Evolutionary conservation across 2,329 filamentous ascomycete species (phyloP), one percentile per base, ranked within the genome.

Genomic region (Alternaria brassicicola): DNA sequence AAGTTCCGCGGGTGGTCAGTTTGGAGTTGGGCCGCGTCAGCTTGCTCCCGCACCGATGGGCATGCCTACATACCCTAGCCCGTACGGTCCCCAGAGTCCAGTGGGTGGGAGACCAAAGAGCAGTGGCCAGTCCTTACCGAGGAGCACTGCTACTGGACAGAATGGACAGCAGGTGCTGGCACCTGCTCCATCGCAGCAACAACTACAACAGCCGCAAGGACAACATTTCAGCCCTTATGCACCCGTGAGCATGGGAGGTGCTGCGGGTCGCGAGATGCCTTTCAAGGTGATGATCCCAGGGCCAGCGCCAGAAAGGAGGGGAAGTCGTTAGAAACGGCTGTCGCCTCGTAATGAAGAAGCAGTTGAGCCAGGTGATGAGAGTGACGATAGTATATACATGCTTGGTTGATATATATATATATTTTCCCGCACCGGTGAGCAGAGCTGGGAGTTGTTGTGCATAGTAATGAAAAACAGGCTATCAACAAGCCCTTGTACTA

Each of bases 271-370:
- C 3, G 55, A 72, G 36, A 68, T 70, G 63, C 64, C 70, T 3
- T 75, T 74, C 52, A 74, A 74, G 45, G 68, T 74, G 15, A 67
- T 75, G 63, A 52, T 75, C 6, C 71, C 72, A 2, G 71, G 71
- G 12, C 67, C 66, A 17, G 54, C 71, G 26, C 66, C 68, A 19
- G 71, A 68, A 36, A 57, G 68, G 56, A 66, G 69, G 48, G 66
- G 46, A 19, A 73, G 70, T 61, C 68, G 69, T 57, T 73, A 72
- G 69, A 55, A 61, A 39, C 68, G 62, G 41, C 59, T 64, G 43
- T 49, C 30, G 13, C 35, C 35, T 17, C 28, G 21, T 46, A 35
- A 36, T 35, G 17, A 9, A 23, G 28, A 31, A 2, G 21, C 12
- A 6, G 35, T 36, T n/a, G 13, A 28, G n/a, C 13, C 12, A 26